Percentiles rank a stretch among this genome's conserved stretches.
These are phyloP conservation scores for Penicillium hordei DNA, from an alignment of 2,329 filamentous ascomycete genomes.

Conservation along the genomic window DNA sequence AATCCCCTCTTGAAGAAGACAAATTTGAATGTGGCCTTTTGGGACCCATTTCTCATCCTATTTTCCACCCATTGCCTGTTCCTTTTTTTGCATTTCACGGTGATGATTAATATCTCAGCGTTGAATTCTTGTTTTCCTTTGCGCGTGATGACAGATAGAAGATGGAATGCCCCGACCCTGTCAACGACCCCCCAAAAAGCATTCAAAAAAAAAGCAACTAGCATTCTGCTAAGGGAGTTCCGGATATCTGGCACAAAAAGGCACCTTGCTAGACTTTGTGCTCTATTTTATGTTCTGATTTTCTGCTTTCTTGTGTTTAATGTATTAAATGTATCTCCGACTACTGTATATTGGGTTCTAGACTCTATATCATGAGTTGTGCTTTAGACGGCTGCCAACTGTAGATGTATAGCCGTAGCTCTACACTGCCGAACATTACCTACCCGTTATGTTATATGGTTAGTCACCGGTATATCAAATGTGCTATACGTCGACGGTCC, in stretches of 20 bases:
- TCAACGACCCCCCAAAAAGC: slow-evolving; percentile 51
- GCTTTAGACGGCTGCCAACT: slow-evolving; percentile 1
- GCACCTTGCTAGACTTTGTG: slow-evolving; percentile 36
- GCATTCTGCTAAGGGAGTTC: slow-evolving; percentile 59
- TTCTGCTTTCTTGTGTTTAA: slow-evolving; percentile 40
- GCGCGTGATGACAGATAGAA: slow-evolving; percentile 46
- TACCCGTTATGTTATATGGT: too few relatives aligned
- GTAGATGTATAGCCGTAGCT: not conserved
- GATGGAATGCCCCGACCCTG: slow-evolving; percentile 47
- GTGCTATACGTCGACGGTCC: not conserved
- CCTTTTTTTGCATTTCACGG: slow-evolving; percentile 26
- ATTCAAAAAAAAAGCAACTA: slow-evolving; percentile 57
- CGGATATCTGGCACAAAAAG: slow-evolving; percentile 74
- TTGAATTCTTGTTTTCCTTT: slow-evolving; percentile 13
- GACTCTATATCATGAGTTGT: slow-evolving; percentile 24
- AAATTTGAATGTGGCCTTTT: slow-evolving; percentile 40
- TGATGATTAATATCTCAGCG: slow-evolving; percentile 23
- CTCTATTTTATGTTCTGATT: slow-evolving; percentile 33
- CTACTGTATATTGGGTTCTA: slow-evolving; percentile 34
- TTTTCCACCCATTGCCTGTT: slow-evolving; percentile 22
- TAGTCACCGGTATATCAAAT: not conserved
- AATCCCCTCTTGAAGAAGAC: slow-evolving; percentile 23
- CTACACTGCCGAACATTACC: not conserved
- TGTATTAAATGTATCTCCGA: slow-evolving; percentile 28
- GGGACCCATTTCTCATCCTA: slow-evolving; percentile 22